Percentiles rank a stretch among this genome's conserved stretches.
These are phyloP conservation scores for Colletotrichum sp. DNA, from an alignment of 2,329 filamentous ascomycete genomes.

Conservation along the genomic window DNA sequence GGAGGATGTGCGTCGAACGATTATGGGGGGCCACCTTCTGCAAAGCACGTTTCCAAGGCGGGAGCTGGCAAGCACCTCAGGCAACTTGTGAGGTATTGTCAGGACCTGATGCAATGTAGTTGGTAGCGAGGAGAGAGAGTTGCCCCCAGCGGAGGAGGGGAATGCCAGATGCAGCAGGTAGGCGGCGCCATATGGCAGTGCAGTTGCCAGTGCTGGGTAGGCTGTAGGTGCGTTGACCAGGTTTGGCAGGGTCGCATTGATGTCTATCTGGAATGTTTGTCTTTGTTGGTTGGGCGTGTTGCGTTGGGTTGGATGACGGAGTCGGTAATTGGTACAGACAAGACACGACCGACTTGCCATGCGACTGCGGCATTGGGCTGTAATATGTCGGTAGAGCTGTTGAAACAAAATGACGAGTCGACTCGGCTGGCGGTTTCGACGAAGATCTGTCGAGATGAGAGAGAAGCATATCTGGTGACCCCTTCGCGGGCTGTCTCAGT, in stretches of 20 bases:
- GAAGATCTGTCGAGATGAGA: not conserved
- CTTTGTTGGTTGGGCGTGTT: not conserved
- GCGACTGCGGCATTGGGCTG: not conserved
- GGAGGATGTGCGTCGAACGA: constrained; percentile 1
- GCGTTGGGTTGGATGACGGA: not conserved
- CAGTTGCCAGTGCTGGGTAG: not conserved
- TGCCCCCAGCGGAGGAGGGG: not conserved
- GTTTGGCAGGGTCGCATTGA: not conserved
- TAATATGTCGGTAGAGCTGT: not conserved
- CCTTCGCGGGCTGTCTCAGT: not conserved
- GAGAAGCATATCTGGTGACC: not conserved
- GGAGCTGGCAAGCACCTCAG: not conserved
- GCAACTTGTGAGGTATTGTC: not conserved
- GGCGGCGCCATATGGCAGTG: not conserved
- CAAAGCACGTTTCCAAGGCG: not conserved
- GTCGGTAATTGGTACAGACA: not conserved
- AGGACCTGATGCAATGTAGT: not conserved
- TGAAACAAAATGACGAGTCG: not conserved
- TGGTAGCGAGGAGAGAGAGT: not conserved
- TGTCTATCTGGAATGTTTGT: not conserved
- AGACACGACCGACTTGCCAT: not conserved
- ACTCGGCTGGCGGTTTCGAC: not conserved
- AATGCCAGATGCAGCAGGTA: not conserved
- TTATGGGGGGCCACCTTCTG: not conserved
- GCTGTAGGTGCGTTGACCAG: not conserved